Base-by-base conservation (phyloP, 225 moss, liverwort and hornwort genomes). In the Rhytidiadelphus loreus region DNA sequence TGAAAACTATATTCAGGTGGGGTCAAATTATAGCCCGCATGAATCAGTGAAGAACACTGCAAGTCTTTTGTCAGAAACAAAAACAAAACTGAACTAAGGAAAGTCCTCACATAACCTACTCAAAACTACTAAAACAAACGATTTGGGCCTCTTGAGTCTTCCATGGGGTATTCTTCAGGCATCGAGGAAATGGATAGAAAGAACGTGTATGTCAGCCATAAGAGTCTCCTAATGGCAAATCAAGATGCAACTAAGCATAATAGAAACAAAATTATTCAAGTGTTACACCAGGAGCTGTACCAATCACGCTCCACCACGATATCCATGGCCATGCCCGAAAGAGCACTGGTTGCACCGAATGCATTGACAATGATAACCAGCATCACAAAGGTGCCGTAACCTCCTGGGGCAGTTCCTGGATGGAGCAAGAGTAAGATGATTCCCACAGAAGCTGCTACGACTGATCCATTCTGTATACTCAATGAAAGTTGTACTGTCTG, bases 281-380 rank as follows among this genome's bases (percentile, higher is more conserved):
- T 32, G 35, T 69, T 56, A 71, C 24, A 22, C 48, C 19, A 80
- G 69, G 39, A 75, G 66, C 14, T 85, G 64, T 90, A 98, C 98
- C 97, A 99, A 87, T 99, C 99, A 68, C 97, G 93, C 92, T 99
- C 99, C 80, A 99, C 99, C 83, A 97, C 96, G 76, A 96, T 83
- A 89, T 97, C 96, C 91, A 90, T 95, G 23, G 97, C 99, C 91
- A 99, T 93, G 89, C 96, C 96, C 78, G 93, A 89, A 76, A 99
- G 95, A 29, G 96, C 93, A 76, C 91, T 92, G 66, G 90, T 70
- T 82, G 95, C 96, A 76, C 98, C 98, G 72, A 93, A 96, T 44
- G 89, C 64, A 87, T 95, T 97, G 82, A 96, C 96, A 87, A 93
- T 48, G 77, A 92, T 81, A 48, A 95, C 90, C 86, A 99, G 90